Evolutionary conservation across 129 eudicot genomes (phyloP), one percentile per base, ranked within the genome.

Genomic region (Apium graveolens): DNA sequence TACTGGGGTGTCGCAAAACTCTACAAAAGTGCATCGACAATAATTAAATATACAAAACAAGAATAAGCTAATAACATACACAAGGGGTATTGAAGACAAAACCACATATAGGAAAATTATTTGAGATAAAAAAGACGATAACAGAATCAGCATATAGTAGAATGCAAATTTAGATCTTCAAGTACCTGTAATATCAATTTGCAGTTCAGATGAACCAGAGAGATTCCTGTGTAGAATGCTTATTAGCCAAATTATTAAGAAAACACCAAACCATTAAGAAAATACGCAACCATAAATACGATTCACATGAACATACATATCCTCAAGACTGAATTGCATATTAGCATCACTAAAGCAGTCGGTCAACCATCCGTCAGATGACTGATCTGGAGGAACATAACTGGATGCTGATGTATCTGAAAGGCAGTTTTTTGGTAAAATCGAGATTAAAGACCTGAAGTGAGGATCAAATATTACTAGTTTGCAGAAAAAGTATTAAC

Each of bases 351-450:
- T 84, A 18, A 94, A 82, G 89, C 98, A 94, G 71, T 91, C 88
- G 26, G 91, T 88, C 68, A 91, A 85, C 98, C 98, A 94, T 5
- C 84, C 89, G 39, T 90, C 98, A 55, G 96, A 82, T 76, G 93
- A 86, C 66, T 86, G 87, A 55, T 86, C 93, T 72, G 88, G 83
- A 42, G 80, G 83, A 69, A 81, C 96, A 13, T 86, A 70, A 80
- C 86, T 82, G 57, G 92, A 84, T 66, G 84, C 86, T 79, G 96
- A 81, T 20, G 82, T 74, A 76, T 81, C 97, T 87, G 89, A 35
- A 46, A 81, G 75, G 48, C 11, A 74, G 44, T 68, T 27, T 43
- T 81, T 51, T 27, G 24, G 73, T 60, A 48, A 16, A 69, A 42
- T 3, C 39, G 1, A 29, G 38, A 65, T 79, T 48, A 43, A 16